Evolutionary conservation across 306 rosid genomes (phyloP), one percentile per base, ranked within the genome.

Genomic region (Cucurbita maxima): DNA sequence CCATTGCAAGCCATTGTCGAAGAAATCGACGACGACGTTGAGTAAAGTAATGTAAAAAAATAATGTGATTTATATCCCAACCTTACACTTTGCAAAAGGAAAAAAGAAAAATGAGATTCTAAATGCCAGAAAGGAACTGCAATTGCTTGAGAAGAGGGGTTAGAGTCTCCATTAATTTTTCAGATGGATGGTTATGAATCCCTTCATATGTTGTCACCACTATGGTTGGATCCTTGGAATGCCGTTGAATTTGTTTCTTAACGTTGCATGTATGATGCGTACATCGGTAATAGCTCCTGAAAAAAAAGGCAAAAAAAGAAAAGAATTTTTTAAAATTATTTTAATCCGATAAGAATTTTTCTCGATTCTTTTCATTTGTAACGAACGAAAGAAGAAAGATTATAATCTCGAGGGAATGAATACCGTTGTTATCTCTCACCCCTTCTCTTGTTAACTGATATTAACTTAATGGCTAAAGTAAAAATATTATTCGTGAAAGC

Each of bases 171-270:
- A 80, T 70, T 37, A 78, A 60, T 38, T 78, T 78, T n/a, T 71
- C 76, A 40, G 72, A 78, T 13, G 76, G 81, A 72, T 78, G 81
- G 37, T 78, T 78, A 43, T 78, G 81, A 19, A 78, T 62, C 5
- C 81, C 81, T 58, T 78, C 81, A 9, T 78, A 78, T 41, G 81
- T 78, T 60, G 81, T 78, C 55, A 78, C 81, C 44, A 78, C 81
- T 20, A 71, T 60, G 13, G 72, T 51, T 11, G 72, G 36, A 40
- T 78, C 77, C 47, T 78, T 78, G 3, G 81, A 60, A 4, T 75
- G 74, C 77, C 77, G 53, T 61, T 80, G 76, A 57, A 80, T 72
- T 58, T 78, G 81, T 59, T 78, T 78, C 81, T 78, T 78, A 7
- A 78, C 81, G 50, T 61, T 72, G 57, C 81, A 78, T 60, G 81